A percentile compares a stretch with the other conserved stretches of the same genome.
Evolutionary conservation across 129 eudicot species (phyloP).

Genomic region (Apium graveolens): DNA sequence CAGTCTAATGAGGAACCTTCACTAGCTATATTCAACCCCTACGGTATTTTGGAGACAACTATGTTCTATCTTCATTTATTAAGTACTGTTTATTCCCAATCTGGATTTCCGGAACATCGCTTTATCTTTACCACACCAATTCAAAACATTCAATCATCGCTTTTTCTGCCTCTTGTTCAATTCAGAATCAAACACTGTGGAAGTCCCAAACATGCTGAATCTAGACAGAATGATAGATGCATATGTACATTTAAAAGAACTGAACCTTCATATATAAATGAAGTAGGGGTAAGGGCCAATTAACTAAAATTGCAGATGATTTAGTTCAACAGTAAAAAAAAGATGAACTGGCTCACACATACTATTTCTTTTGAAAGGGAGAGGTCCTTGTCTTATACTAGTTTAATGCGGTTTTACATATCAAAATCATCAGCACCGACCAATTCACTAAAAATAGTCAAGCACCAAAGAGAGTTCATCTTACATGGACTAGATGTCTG

Average conservation of each 20-base stretch:
- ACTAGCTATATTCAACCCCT: not conserved
- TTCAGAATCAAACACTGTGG: not conserved
- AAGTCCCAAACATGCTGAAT: not conserved
- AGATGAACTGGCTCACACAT: not conserved
- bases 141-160: not conserved
- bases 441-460: not conserved
- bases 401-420: not conserved
- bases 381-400: not conserved
- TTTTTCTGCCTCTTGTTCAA: not conserved
- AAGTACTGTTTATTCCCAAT: not conserved
- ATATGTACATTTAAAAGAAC: not conserved
- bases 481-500: conserved; percentile 49
- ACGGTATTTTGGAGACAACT: not conserved
- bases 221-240: not conserved
- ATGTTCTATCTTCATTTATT: not conserved
- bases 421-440: not conserved
- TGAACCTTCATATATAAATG: not conserved
- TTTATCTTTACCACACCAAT: not conserved
- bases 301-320: not conserved
- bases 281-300: not conserved
- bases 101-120: not conserved
- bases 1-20: not conserved
- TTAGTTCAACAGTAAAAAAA: not conserved
- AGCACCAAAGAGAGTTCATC: conserved; percentile 6
- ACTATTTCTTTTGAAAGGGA: not conserved